Evolutionary conservation across 2,329 filamentous ascomycete genomes (phyloP).

Genomic region (Cucurbitaria berberidis): DNA sequence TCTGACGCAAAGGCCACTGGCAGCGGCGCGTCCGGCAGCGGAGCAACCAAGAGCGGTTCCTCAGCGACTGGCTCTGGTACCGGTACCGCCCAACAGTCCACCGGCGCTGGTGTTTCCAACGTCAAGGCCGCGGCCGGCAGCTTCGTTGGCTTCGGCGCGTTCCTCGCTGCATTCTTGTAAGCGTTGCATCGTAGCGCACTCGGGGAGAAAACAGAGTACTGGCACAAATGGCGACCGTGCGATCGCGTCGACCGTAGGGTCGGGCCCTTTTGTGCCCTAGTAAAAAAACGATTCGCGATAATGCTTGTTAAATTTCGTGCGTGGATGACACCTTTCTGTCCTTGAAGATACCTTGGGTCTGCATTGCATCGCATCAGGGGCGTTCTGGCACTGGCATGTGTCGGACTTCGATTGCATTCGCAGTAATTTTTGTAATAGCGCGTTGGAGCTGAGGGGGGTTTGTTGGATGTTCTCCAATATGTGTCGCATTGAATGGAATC

Average conservation of each 20-base stretch:
- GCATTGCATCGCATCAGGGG: conserved; percentile 25
- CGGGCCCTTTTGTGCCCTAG: conserved; percentile 1
- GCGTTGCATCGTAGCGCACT: conserved; percentile 6
- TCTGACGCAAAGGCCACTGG: conserved; percentile 15
- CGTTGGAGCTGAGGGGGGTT: neutral
- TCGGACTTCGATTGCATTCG: conserved; percentile 19
- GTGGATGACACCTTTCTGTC: conserved; percentile 24
- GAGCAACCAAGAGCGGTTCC: conserved; percentile 2
- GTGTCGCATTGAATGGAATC: conserved; percentile 13
- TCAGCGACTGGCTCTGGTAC: conserved; percentile 22
- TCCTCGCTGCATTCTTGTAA: conserved; percentile 49
- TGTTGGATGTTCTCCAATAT: conserved; percentile 17
- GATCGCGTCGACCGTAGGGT: conserved; percentile 15
- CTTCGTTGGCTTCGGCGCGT: conserved; percentile 44
- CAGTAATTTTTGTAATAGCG: conserved; percentile 18
- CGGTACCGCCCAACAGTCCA: conserved; percentile 14
- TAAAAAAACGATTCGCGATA: too few species aligned
- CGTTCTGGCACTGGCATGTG: conserved; percentile 32
- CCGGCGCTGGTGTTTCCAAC: conserved; percentile 37
- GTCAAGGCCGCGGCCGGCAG: conserved; percentile 39
- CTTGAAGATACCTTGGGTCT: conserved; percentile 42
- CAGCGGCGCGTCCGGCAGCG: conserved; percentile 12
- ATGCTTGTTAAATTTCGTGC: neutral
- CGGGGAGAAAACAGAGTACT: conserved; percentile 15
- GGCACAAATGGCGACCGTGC: conserved; percentile 15